Percentiles rank a stretch among this genome's conserved stretches.
These are phyloP conservation scores for Pichia cactophila DNA, from an alignment of 1,139 yeast species.

Conservation along the genomic window DNA sequence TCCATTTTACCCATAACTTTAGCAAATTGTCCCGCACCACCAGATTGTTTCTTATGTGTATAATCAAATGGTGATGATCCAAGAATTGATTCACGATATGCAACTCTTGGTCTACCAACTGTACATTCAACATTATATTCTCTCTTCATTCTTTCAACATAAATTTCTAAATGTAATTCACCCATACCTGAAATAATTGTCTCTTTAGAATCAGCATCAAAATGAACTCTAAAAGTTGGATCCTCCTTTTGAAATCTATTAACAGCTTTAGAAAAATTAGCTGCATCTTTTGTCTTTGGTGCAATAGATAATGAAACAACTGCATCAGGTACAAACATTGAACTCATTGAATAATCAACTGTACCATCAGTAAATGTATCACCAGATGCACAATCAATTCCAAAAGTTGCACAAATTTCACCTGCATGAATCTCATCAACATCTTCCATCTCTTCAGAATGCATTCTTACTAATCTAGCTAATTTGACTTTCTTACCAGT, in stretches of 20 bases:
- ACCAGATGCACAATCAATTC: slow-evolving; percentile 99
- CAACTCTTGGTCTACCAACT: slow-evolving; percentile 96
- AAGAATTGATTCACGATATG: slow-evolving; percentile 91
- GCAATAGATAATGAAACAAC: slow-evolving; percentile 87
- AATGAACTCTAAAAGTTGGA: slow-evolving; percentile 93
- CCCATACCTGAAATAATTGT: slow-evolving; percentile 99
- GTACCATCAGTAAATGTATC: slow-evolving; percentile 90
- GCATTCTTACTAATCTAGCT: slow-evolving; percentile 96
- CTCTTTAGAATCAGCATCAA: slow-evolving; percentile 87
- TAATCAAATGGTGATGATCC: slow-evolving; percentile 74
- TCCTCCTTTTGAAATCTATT: slow-evolving; percentile 97
- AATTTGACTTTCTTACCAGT: slow-evolving; percentile 92
- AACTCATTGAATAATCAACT: slow-evolving; percentile 79
- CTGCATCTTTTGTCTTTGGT: slow-evolving; percentile 83
- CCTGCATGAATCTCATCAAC: slow-evolving; percentile 95
- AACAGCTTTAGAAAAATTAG: slow-evolving; percentile 90
- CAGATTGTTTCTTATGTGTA: slow-evolving; percentile 96
- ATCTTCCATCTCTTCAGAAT: slow-evolving; percentile 97
- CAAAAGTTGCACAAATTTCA: slow-evolving; percentile 98
- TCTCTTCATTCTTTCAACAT: slow-evolving; percentile 95
- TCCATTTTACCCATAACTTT: slow-evolving; percentile 83
- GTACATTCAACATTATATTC: slow-evolving; percentile 94
- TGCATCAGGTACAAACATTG: slow-evolving; percentile 98
- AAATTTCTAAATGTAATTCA: slow-evolving; percentile 91
- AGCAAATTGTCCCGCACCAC: slow-evolving; percentile 99